Evolutionary conservation across 306 rosid species (phyloP).

Genomic region (Crotalaria pallida): DNA sequence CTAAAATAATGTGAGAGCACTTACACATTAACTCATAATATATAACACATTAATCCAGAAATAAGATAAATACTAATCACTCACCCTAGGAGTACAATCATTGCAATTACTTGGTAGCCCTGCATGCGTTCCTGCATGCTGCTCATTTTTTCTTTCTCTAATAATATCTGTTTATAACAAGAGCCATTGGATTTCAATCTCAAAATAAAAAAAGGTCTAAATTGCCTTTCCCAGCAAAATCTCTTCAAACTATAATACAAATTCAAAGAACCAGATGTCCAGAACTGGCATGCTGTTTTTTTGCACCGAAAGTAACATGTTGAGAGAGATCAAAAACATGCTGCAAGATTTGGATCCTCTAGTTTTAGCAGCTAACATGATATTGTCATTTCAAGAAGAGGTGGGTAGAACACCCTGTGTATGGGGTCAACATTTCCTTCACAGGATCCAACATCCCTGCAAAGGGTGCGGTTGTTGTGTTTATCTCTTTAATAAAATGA

Average conservation of each 20-base stretch:
- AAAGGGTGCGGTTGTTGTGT: not conserved
- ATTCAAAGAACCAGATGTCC: constrained; percentile 12
- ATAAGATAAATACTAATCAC: constrained; percentile 9
- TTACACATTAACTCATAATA: not conserved
- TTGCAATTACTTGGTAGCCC: constrained; percentile 79
- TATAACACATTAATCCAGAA: not conserved
- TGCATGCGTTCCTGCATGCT: constrained; percentile 59
- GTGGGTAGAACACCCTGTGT: not conserved
- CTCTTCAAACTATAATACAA: not conserved
- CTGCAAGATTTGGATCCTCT: not conserved
- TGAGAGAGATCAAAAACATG: not conserved
- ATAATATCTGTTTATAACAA: constrained; percentile 45
- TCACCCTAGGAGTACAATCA: constrained; percentile 81
- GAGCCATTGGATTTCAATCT: not conserved
- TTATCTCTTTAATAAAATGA: not conserved
- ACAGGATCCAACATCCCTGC: not conserved
- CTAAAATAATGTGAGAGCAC: constrained; percentile 31
- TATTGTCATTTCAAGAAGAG: not conserved
- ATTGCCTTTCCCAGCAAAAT: not conserved
- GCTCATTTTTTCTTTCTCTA: constrained; percentile 53
- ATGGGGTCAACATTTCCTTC: not conserved
- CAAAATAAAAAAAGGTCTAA: not conserved
- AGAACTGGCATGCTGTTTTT: constrained; percentile 1
- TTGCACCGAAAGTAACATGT: not conserved
- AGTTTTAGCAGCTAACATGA: not conserved